Evolutionary conservation across 2,329 filamentous ascomycete species (phyloP).

Genomic region (Macrophomina tecta): DNA sequence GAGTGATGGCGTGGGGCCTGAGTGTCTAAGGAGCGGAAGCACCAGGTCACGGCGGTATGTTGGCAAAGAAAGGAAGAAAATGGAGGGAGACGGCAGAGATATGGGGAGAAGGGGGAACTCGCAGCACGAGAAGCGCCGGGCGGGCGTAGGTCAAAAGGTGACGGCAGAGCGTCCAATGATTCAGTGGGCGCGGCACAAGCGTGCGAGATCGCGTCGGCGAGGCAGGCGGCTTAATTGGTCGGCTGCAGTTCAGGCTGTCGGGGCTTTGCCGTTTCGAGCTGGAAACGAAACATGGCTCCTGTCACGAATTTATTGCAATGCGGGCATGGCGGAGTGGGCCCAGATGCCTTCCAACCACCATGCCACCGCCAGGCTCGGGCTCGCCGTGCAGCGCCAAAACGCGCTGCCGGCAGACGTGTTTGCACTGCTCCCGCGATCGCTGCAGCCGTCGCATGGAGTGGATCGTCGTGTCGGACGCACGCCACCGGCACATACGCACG

Average conservation of each 20-base stretch:
- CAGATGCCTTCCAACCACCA: conserved; percentile 1
- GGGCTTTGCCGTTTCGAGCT: conserved; percentile 4
- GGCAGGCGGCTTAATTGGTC: background rate
- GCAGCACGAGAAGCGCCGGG: conserved; percentile 20
- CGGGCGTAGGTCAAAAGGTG: conserved; percentile 20
- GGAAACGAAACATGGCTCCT: conserved; percentile 18
- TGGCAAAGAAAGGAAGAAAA: conserved; percentile 12
- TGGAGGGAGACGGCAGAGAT: conserved; percentile 32
- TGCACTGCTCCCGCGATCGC: conserved; percentile 23
- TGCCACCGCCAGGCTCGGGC: background rate
- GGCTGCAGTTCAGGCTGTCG: conserved; percentile 1
- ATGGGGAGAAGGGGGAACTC: conserved; percentile 33
- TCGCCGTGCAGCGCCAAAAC: background rate
- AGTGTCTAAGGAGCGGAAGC: conserved; percentile 48
- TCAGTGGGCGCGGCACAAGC: conserved; percentile 18
- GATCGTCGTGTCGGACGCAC: conserved; percentile 16
- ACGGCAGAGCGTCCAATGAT: conserved; percentile 23
- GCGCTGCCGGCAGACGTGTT: conserved; percentile 1
- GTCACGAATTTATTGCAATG: conserved; percentile 15
- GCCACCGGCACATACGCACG: background rate
- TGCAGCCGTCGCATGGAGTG: conserved; percentile 13
- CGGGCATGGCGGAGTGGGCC: conserved; percentile 1
- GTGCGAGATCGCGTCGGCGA: conserved; percentile 10
- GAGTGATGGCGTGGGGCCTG: conserved; percentile 37
- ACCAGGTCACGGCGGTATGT: conserved; percentile 32